A percentile compares a stretch with the other conserved stretches of the same genome.
Evolutionary conservation across 1,284 basidiomycete species (phyloP).

Genomic region (Fomitopsis betulina): DNA sequence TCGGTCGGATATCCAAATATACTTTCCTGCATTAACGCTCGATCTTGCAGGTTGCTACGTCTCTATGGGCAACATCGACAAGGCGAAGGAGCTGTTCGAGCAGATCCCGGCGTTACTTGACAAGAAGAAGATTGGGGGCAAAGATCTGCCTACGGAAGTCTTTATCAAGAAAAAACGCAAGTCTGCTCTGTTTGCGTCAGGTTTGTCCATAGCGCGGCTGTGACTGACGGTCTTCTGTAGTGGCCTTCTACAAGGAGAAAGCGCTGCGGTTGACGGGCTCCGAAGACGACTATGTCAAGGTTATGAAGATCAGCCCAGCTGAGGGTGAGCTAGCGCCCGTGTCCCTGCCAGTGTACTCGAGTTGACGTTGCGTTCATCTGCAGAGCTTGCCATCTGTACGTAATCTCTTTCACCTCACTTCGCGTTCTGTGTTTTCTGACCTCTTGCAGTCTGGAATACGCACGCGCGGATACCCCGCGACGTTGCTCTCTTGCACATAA

Average conservation of each 20-base stretch:
- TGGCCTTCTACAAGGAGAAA: constrained; percentile 70
- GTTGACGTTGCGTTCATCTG: not conserved
- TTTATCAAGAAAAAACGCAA: constrained; percentile 69
- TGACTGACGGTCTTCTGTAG: constrained; percentile 29
- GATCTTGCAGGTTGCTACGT: constrained; percentile 49
- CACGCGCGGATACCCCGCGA: constrained; percentile 50
- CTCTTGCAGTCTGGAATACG: constrained; percentile 63
- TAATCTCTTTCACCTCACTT: constrained; percentile 4
- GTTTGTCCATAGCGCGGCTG: not conserved
- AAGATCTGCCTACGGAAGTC: constrained; percentile 68
- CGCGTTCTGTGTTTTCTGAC: constrained; percentile 3
- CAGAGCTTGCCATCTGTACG: constrained; percentile 60
- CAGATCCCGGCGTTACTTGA: constrained; percentile 55
- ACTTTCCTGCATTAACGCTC: not conserved
- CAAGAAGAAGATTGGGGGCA: constrained; percentile 59
- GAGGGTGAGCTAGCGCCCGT: constrained; percentile 47
- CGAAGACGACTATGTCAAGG: constrained; percentile 43
- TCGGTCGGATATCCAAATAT: not conserved
- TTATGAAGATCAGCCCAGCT: constrained; percentile 60
- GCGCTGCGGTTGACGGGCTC: constrained; percentile 49
- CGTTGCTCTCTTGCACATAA: constrained; percentile 53
- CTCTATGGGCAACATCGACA: constrained; percentile 44
- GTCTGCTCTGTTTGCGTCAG: not conserved
- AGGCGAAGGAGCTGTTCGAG: constrained; percentile 59
- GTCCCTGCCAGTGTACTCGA: not conserved